These are phyloP conservation scores for Lunularia cruciata DNA, from an alignment of 225 moss, liverwort and hornwort species.

Conservation along the genomic window DNA sequence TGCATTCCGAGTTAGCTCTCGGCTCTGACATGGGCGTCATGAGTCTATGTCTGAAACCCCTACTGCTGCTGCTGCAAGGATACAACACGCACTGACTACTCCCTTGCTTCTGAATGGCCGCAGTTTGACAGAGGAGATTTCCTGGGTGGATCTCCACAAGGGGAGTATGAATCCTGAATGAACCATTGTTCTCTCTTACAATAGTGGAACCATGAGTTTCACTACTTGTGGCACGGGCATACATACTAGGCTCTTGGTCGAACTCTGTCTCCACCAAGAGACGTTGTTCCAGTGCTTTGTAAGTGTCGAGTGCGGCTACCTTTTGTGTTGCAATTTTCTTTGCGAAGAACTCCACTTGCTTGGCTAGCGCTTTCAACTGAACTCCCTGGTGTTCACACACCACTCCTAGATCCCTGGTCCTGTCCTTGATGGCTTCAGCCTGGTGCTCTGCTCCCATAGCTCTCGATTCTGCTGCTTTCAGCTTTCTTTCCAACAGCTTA, in stretches of 20 bases:
- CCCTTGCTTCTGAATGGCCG: too few relatives aligned
- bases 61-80: not conserved
- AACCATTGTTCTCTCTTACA: not conserved
- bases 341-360: conserved; percentile 26
- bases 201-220: not conserved
- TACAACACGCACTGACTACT: not conserved
- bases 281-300: conserved; percentile 5
- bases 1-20: not conserved
- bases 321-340: conserved; percentile 25
- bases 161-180: not conserved
- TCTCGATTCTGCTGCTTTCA: conserved; percentile 39
- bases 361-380: conserved; percentile 41
- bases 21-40: not conserved
- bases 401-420: conserved; percentile 30
- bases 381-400: conserved; percentile 41
- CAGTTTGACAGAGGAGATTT: not conserved
- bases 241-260: not conserved
- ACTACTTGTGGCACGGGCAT: not conserved
- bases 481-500: conserved; percentile 25
- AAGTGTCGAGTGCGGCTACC: conserved; percentile 5
- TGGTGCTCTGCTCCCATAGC: conserved; percentile 41
- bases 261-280: not conserved
- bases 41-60: not conserved
- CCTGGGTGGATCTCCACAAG: not conserved
- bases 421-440: conserved; percentile 36